Evolutionary conservation across 768 basidiomycete genomes (phyloP), one percentile per base, ranked within the genome.

Genomic region (Hericium erinaceus): DNA sequence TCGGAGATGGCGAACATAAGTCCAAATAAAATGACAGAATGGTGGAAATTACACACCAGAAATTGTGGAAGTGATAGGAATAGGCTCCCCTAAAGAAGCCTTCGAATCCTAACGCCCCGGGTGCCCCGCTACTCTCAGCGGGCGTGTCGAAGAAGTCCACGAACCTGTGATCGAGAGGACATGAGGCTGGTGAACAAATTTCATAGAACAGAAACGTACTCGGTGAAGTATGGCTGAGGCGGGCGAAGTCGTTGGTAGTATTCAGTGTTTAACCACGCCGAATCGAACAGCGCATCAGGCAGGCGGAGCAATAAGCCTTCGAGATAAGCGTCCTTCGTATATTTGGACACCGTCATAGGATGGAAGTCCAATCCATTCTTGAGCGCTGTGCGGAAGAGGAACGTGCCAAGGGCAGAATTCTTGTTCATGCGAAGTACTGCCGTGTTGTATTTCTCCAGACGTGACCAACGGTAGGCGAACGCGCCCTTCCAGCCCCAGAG

Each of bases 1-100:
- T 12, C 22, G 16, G 58, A n/a, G 13, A 44, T 3, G 39, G 41
- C 15, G 12, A 49, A 26, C 26, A 26, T 26, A 26, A 52, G 53
- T 48, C 13, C 39, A 40, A 26, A 24, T 55, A 33, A 20, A 39
- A 49, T 9, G 4, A 6, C 18, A 24, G 18, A 33, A 33, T 4
- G 11, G 51, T 59, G 40, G 22, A 55, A 49, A 3, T 7, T 2
- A 68, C 82, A 55, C 56, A 89, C 92, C 92, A 94, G 72, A 82
- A 90, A 68, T 94, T 95, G 68, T 98, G 95, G 73, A 89, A 98
- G 70, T 98, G 94, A 70, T 98, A 98, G 1, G 90, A 94, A 68
- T 85, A 98, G 4, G 95, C 91, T 6, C 95, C 97, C 58, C 83
- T 84, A 80, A 95, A 99, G 78, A 98, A 99, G 10, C 92, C 94